Evolutionary conservation across 495 filamentous ascomycete species (phyloP), one percentile per base, ranked within the genome.

Genomic region (Lophiotrema nucula): DNA sequence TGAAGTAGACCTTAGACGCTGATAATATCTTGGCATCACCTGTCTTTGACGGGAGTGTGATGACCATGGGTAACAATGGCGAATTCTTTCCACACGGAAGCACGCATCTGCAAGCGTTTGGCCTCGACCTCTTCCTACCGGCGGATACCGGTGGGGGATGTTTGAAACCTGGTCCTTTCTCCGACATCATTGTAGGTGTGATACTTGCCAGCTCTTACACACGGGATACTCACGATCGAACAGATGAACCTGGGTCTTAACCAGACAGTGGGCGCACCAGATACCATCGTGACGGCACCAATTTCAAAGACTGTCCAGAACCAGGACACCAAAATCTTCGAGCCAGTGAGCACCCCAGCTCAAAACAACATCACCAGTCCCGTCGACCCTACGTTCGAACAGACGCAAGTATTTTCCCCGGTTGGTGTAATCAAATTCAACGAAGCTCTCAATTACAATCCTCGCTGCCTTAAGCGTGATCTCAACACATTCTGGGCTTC

Each of bases 401-500:
- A 10, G 6, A 12, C 24, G 6, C 19, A 15, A 10, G 21, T 12
- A 15, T 50, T 27, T 23, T 24, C 31, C 3, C 11, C 11, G 12
- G 28, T 15, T 8, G 47, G 13, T 11, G 11, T 27, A 4, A 23
- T 50, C 5, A 50, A 4, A 3, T 50, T 8, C 25, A 31, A 27
- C 10, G 47, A 50, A 5, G 47, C 47, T 13, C 22, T 50, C 25
- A 35, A 27, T 27, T 48, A 48, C 46, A 48, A 48, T 22, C 46
- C 46, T 10, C 52, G 52, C 4, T 55, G 52, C 24, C 21, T 55
- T 13, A 25, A 10, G 27, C 52, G 52, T 16, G 64, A 77, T 24
- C 72, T 85, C 46, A 67, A 72, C 49, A 59, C 70, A 51, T 87
- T 87, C 58, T 72, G 78, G 47, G 74, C 73, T 43, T 67, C 69